Percentiles rank a stretch among this genome's conserved stretches.
phyloP scores from a whole-genome alignment of 2,329 filamentous ascomycete genomes.

The Coniochaeta sp. region DNA sequence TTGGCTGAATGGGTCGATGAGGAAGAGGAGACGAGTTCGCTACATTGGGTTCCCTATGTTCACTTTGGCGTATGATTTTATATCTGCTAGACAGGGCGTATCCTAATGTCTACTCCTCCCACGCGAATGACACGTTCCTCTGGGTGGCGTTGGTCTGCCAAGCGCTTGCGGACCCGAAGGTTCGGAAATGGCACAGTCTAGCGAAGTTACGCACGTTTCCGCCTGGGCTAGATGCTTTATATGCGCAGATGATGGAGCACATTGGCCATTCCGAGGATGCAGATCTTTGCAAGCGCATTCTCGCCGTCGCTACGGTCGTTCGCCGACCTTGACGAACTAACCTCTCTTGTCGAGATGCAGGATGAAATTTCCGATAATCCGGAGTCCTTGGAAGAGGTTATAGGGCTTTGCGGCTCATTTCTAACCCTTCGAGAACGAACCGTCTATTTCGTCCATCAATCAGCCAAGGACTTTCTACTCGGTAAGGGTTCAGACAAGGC shows the following conservation, averaged over 20 bases:
- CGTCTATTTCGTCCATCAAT: conserved; percentile 7
- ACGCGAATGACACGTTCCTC: conserved; percentile 34
- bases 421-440: conserved; percentile 4
- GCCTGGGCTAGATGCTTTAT: conserved; percentile 9
- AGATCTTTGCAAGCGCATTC: conserved; percentile 7
- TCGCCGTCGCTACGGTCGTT: conserved; percentile 7
- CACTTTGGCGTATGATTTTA: conserved; percentile 28
- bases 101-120: conserved; percentile 7
- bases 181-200: conserved; percentile 8
- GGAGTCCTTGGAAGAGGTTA: conserved; percentile 5
- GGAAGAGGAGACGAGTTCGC: conserved; percentile 5
- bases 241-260: conserved; percentile 8
- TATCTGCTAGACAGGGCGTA: no score
- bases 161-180: conserved; percentile 16
- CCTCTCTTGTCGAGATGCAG: conserved; percentile 5
- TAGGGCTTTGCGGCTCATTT: conserved; percentile 9
- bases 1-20: no score
- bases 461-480: conserved; percentile 11
- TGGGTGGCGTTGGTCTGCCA: conserved; percentile 34
- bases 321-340: conserved; percentile 9
- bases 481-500: neutral
- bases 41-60: conserved; percentile 31
- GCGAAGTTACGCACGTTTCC: conserved; percentile 8
- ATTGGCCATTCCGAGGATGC: conserved; percentile 5
- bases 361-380: neutral